phyloP scores from a whole-genome alignment of 169 alveolate species.

The Besnoitia besnoiti region DNA sequence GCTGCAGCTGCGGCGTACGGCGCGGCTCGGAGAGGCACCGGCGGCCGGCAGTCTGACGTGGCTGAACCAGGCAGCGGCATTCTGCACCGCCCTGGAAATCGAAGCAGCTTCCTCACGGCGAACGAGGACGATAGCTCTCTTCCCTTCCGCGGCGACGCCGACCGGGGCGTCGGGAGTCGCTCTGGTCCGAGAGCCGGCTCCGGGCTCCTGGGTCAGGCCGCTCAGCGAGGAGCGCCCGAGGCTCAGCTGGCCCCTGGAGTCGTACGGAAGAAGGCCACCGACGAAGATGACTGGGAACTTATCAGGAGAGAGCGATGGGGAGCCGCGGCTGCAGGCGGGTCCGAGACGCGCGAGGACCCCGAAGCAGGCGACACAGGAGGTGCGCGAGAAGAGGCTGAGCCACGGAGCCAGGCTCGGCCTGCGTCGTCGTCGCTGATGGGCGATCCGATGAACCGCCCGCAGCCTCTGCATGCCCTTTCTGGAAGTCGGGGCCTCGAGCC shows the following conservation, averaged over 20 bases:
- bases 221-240: neutral
- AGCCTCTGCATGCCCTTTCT: neutral
- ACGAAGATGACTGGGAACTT: neutral
- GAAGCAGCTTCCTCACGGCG: neutral
- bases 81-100: neutral
- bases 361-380: neutral
- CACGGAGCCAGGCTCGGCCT: neutral
- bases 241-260: neutral
- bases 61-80: neutral
- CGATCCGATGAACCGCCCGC: neutral
- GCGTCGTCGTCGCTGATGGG: too few species aligned
- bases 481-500: neutral
- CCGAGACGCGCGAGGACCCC: neutral
- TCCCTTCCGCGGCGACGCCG: neutral
- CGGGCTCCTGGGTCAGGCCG: neutral
- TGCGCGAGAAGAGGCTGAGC: neutral
- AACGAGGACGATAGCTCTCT: neutral
- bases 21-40: neutral
- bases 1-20: neutral
- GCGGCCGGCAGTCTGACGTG: neutral
- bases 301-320: neutral
- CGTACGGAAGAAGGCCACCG: neutral
- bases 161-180: neutral
- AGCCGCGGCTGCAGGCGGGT: neutral
- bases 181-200: neutral